These are phyloP conservation scores for Plenodomus lindquistii DNA, from an alignment of 2,329 filamentous ascomycete genomes.

Conservation along the genomic window DNA sequence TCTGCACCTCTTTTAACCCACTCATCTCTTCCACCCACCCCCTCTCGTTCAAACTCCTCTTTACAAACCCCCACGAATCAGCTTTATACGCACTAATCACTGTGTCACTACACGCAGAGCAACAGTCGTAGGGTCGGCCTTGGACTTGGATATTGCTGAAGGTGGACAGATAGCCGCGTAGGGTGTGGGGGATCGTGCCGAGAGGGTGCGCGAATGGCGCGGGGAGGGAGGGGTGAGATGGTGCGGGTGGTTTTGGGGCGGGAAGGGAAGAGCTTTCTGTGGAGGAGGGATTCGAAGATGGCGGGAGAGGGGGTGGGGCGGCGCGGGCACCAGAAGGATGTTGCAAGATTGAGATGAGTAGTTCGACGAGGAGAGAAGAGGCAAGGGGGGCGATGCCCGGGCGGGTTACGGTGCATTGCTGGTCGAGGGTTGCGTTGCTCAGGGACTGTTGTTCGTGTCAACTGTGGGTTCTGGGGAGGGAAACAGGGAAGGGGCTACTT, in stretches of 20 bases:
- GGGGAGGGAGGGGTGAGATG: slow-evolving; percentile 33
- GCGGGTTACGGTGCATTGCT: slow-evolving; percentile 96
- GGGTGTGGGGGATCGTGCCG: slow-evolving; percentile 75
- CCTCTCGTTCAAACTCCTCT: slow-evolving; percentile 71
- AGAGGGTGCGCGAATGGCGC: slow-evolving; percentile 61
- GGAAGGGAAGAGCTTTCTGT: too few species aligned
- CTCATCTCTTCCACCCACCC: slow-evolving; percentile 79
- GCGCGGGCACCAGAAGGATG: slow-evolving; percentile 53
- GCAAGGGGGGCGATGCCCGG: slow-evolving; percentile 92
- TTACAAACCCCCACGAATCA: slow-evolving; percentile 77
- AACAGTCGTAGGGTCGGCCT: slow-evolving; percentile 77
- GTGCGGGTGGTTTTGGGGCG: slow-evolving; percentile 4
- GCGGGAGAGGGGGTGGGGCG: slow-evolving; percentile 13
- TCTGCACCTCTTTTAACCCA: slow-evolving; percentile 63
- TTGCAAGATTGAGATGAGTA: slow-evolving; percentile 84
- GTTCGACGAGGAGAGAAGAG: slow-evolving; percentile 86
- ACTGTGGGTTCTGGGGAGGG: not conserved
- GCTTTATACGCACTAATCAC: slow-evolving; percentile 69
- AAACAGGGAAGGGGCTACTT: slow-evolving; percentile 48
- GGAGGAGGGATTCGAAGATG: slow-evolving; percentile 5
- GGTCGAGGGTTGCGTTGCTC: slow-evolving; percentile 92
- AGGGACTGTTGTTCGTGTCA: slow-evolving; percentile 79
- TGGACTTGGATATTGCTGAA: slow-evolving; percentile 76
- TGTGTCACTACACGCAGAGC: slow-evolving; percentile 75
- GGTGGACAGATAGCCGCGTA: slow-evolving; percentile 74